A percentile compares a stretch with the other conserved stretches of the same genome.
Conservation (phyloP, 2,329 filamentous ascomycete species). For the Pezicula rhizophila region DNA sequence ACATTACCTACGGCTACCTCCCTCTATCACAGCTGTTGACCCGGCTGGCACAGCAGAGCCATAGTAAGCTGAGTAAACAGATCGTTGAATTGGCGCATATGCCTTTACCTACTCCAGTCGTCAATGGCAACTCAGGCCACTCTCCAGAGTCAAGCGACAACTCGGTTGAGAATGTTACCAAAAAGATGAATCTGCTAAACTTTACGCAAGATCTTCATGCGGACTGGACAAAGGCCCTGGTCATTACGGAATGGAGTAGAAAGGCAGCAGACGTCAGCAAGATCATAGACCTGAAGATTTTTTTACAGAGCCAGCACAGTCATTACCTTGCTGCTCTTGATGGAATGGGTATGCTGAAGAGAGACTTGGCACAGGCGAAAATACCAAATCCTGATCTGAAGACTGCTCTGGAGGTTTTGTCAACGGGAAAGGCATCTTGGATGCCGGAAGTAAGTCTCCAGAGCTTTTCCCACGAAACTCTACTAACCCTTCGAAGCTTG, state of each 20-base stretch:
- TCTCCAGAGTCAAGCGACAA: slow-evolving; percentile 43
- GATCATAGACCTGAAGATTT: slow-evolving; percentile 78
- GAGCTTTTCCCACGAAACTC: not conserved
- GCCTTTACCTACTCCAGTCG: slow-evolving; percentile 46
- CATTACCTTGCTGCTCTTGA: slow-evolving; percentile 56
- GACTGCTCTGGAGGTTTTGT: slow-evolving; percentile 79
- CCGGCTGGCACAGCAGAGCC: slow-evolving; percentile 76
- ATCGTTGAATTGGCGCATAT: slow-evolving; percentile 66
- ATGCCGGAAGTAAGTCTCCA: slow-evolving; percentile 64
- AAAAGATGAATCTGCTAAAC: slow-evolving; percentile 69
- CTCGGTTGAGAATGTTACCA: slow-evolving; percentile 61
- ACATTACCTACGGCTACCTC: slow-evolving; percentile 72
- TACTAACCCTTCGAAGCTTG: slow-evolving; percentile 44
- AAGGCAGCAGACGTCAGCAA: slow-evolving; percentile 74
- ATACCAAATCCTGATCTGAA: slow-evolving; percentile 86
- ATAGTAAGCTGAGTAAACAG: slow-evolving; percentile 68
- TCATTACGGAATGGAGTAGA: slow-evolving; percentile 85
- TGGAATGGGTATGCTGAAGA: slow-evolving; percentile 65
- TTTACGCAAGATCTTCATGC: slow-evolving; percentile 76
- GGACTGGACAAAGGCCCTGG: slow-evolving; percentile 87
- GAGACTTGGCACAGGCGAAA: slow-evolving; percentile 64
- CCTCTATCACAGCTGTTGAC: slow-evolving; percentile 69
- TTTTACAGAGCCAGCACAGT: slow-evolving; percentile 59
- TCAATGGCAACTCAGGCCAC: slow-evolving; percentile 45
- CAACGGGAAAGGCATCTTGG: slow-evolving; percentile 69